Percentiles rank a stretch among this genome's conserved stretches.
Evolutionary conservation across 2,329 filamentous ascomycete genomes (phyloP).

Genomic region (Cyphellophora attinorum): DNA sequence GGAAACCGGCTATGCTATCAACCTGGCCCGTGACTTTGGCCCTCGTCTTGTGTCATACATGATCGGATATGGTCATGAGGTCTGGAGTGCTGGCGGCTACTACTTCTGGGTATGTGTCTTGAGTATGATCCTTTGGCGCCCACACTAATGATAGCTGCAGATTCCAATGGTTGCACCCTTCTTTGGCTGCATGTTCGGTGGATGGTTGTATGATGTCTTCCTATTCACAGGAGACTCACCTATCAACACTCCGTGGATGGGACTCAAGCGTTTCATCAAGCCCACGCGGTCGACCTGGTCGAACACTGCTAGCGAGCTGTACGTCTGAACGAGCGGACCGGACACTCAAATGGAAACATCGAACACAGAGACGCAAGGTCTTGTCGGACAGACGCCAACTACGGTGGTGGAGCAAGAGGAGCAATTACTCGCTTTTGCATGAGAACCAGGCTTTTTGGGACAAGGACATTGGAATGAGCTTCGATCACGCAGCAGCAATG

Average conservation of each 20-base stretch:
- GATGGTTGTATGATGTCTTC: conserved; percentile 57
- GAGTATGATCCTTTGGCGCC: not conserved
- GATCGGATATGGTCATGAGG: conserved; percentile 57
- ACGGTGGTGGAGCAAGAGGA: too few relatives aligned
- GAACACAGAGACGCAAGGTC: not conserved
- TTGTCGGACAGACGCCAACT: not conserved
- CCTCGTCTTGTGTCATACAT: conserved; percentile 58
- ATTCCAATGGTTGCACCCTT: conserved; percentile 66
- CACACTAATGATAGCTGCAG: conserved; percentile 26
- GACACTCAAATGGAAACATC: not conserved
- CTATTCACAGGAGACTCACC: conserved; percentile 59
- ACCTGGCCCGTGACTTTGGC: conserved; percentile 63
- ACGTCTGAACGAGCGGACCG: conserved; percentile 7
- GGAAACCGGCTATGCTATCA: conserved; percentile 70
- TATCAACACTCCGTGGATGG: conserved; percentile 58
- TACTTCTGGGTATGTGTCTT: conserved; percentile 56
- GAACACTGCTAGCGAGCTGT: conserved; percentile 13
- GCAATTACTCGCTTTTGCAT: too few relatives aligned
- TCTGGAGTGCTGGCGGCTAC: conserved; percentile 58
- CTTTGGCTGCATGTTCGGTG: conserved; percentile 53
- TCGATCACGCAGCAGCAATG: too few relatives aligned
- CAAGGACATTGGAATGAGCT: too few relatives aligned
- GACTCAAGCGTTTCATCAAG: conserved; percentile 44
- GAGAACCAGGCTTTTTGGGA: too few relatives aligned
- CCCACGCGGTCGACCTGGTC: conserved; percentile 18